phyloP scores from a whole-genome alignment of 1,284 basidiomycete genomes.

The Chalciporus piperatoides region DNA sequence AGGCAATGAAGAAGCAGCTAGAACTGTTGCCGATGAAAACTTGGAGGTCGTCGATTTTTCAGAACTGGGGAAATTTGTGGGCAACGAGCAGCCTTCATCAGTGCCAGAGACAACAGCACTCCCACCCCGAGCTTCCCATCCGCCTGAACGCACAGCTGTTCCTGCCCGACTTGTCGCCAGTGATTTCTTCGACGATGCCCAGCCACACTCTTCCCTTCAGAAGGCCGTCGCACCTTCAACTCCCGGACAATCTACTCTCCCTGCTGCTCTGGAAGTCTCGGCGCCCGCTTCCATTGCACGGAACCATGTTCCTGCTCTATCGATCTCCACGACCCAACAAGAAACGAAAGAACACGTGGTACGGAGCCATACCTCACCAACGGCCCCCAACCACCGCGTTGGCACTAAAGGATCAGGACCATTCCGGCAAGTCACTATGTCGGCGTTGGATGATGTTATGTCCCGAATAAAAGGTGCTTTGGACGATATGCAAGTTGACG shows the following conservation, averaged over 20 bases:
- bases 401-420: slow-evolving; percentile 29
- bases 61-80: slow-evolving; percentile 67
- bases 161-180: slow-evolving; percentile 52
- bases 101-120: slow-evolving; percentile 13
- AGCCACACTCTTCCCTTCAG: slow-evolving; percentile 35
- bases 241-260: slow-evolving; percentile 17
- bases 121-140: slow-evolving; percentile 18
- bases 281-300: slow-evolving; percentile 13
- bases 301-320: slow-evolving; percentile 1
- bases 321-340: slow-evolving; percentile 5
- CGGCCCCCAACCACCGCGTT: slow-evolving; percentile 25
- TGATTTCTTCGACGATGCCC: slow-evolving; percentile 62
- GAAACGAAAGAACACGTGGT: slow-evolving; percentile 18
- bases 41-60: slow-evolving; percentile 75
- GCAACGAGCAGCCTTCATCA: slow-evolving; percentile 28
- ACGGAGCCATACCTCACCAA: slow-evolving; percentile 21
- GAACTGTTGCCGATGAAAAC: slow-evolving; percentile 50
- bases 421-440: slow-evolving; percentile 68
- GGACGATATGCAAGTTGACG: slow-evolving; percentile 59
- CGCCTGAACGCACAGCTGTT: slow-evolving; percentile 19
- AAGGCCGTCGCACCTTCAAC: slow-evolving; percentile 29
- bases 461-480: slow-evolving; percentile 86
- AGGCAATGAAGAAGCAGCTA: slow-evolving; percentile 44
- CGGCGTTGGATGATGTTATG: slow-evolving; percentile 80
- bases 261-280: slow-evolving; percentile 19